These are phyloP conservation scores for Hypoxylon intermedium DNA, from an alignment of 495 filamentous ascomycete genomes.

Conservation along the genomic window DNA sequence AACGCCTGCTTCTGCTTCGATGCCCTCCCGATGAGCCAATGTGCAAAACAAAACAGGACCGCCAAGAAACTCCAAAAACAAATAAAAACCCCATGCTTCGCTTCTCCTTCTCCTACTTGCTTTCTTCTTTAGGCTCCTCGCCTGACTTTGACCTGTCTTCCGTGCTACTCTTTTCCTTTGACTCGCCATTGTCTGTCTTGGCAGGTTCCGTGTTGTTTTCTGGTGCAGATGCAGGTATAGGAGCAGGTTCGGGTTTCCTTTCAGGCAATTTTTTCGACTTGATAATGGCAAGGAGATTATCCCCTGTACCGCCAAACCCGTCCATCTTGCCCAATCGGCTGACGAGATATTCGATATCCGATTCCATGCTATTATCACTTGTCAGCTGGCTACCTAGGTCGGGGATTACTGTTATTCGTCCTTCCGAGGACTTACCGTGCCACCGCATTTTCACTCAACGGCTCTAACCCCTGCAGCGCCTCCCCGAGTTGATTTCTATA, in stretches of 20 bases:
- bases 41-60: slow-evolving; percentile 4
- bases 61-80: not conserved
- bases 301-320: slow-evolving; percentile 74
- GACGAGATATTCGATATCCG: slow-evolving; percentile 80
- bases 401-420: slow-evolving; percentile 68
- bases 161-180: slow-evolving; percentile 20
- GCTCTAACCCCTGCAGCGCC: slow-evolving; percentile 70
- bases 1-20: slow-evolving; percentile 34
- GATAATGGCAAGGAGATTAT: slow-evolving; percentile 71
- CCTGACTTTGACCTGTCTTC: not conserved
- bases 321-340: slow-evolving; percentile 77
- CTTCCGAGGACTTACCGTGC: slow-evolving; percentile 68
- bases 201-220: slow-evolving; percentile 8
- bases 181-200: not conserved
- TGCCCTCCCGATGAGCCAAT: slow-evolving; percentile 14
- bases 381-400: slow-evolving; percentile 26
- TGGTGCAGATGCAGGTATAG: not conserved
- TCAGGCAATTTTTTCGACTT: slow-evolving; percentile 62
- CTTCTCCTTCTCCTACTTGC: slow-evolving; percentile 12
- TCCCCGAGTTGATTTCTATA: slow-evolving; percentile 85
- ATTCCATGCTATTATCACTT: slow-evolving; percentile 67
- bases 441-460: slow-evolving; percentile 71
- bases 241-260: slow-evolving; percentile 8
- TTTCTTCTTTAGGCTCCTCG: slow-evolving; percentile 18
- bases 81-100: slow-evolving; percentile 17